These are phyloP conservation scores for Colletotrichum eleusines DNA, from an alignment of 2,329 filamentous ascomycete genomes.

Conservation along the genomic window DNA sequence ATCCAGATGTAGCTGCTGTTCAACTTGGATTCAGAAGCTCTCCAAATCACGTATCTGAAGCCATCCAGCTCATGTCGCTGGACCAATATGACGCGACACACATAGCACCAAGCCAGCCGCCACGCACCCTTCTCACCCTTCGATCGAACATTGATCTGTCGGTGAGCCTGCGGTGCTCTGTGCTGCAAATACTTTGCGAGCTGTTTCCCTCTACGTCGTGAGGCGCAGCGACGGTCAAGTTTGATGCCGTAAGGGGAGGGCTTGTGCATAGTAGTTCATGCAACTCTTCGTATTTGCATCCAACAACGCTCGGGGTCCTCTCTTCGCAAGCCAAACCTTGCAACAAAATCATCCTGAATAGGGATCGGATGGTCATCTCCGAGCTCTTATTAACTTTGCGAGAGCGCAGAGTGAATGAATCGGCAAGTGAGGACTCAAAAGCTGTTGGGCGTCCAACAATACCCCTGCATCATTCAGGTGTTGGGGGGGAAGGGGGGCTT, in stretches of 20 bases:
- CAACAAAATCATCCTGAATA: slow-evolving; percentile 51
- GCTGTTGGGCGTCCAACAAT: slow-evolving; percentile 11
- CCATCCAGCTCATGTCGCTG: slow-evolving; percentile 71
- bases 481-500: slow-evolving; percentile 8
- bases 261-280: slow-evolving; percentile 66
- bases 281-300: slow-evolving; percentile 62
- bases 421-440: slow-evolving; percentile 51
- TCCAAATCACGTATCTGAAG: slow-evolving; percentile 65
- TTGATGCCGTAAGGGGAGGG: slow-evolving; percentile 65
- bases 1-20: slow-evolving; percentile 57
- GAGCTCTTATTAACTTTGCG: slow-evolving; percentile 52
- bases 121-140: slow-evolving; percentile 48
- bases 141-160: slow-evolving; percentile 57
- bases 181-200: slow-evolving; percentile 64
- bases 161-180: slow-evolving; percentile 67
- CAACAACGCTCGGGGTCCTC: slow-evolving; percentile 63
- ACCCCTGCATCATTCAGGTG: slow-evolving; percentile 11
- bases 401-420: slow-evolving; percentile 56
- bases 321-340: slow-evolving; percentile 56
- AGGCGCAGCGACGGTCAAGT: slow-evolving; percentile 68
- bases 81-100: slow-evolving; percentile 74
- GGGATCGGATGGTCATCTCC: slow-evolving; percentile 44
- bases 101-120: slow-evolving; percentile 68
- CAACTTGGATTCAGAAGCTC: slow-evolving; percentile 62
- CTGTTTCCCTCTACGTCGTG: slow-evolving; percentile 66